phyloP scores from a whole-genome alignment of 139 green algal species.

The Tetraselmis chui region DNA sequence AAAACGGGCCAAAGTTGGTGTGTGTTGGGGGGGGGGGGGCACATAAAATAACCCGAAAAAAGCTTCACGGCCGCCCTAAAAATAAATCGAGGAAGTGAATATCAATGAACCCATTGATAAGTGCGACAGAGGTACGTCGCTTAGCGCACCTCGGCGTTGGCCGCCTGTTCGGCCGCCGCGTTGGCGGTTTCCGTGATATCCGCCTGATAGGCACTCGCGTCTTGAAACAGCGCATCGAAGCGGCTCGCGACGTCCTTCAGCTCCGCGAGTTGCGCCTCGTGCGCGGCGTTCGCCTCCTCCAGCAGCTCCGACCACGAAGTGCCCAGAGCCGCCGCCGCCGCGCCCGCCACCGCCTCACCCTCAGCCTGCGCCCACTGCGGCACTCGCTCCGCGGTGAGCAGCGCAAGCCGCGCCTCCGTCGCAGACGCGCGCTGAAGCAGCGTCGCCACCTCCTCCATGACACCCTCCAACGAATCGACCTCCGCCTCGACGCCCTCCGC shows the following conservation, averaged over 20 bases:
- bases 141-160: background rate
- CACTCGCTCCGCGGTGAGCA: background rate
- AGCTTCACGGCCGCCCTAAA: too few species aligned
- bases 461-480: background rate
- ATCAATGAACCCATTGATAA: background rate
- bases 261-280: background rate
- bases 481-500: too few species aligned
- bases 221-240: background rate
- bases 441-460: background rate
- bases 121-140: background rate
- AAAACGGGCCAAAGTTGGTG: too few species aligned
- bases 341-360: background rate
- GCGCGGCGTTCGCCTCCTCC: background rate
- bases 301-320: background rate
- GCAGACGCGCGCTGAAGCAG: background rate
- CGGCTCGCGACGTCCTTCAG: background rate
- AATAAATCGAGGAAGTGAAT: too few species aligned
- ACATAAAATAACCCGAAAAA: too few species aligned
- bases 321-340: too few species aligned
- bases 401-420: background rate
- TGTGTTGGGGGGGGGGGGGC: too few species aligned
- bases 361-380: background rate
- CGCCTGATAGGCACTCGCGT: background rate
- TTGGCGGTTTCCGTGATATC: background rate
- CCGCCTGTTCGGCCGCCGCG: background rate